Evolutionary conservation across 208 protist species (phyloP).

Genomic region (Crithidia sp.): DNA sequence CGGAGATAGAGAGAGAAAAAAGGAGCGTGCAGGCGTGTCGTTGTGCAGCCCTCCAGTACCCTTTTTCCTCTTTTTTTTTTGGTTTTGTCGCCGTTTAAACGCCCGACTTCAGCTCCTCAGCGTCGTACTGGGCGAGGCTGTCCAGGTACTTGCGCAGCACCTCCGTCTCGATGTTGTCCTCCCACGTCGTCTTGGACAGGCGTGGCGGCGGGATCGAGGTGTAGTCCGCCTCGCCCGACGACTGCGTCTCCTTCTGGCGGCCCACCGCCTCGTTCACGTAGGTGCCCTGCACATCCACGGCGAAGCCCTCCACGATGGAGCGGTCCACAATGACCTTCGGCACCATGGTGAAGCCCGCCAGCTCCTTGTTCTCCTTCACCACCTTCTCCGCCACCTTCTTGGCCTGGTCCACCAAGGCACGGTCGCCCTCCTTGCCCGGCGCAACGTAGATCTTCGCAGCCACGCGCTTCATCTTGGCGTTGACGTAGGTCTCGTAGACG

Average conservation of each 20-base stretch:
- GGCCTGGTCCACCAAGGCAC: constrained; percentile 52
- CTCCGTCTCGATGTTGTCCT: constrained; percentile 90
- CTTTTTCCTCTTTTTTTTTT: not conserved
- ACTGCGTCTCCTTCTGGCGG: constrained; percentile 39
- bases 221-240: constrained; percentile 79
- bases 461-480: constrained; percentile 84
- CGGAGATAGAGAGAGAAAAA: not conserved
- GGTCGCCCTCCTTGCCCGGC: constrained; percentile 61
- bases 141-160: constrained; percentile 88
- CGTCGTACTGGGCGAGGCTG: constrained; percentile 81
- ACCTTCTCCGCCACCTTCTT: constrained; percentile 77
- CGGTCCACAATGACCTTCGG: constrained; percentile 87
- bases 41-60: too few relatives aligned
- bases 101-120: constrained; percentile 86
- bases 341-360: constrained; percentile 64
- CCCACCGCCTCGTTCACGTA: constrained; percentile 85
- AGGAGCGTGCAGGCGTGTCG: too few relatives aligned
- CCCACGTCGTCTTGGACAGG: constrained; percentile 69
- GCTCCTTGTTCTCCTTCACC: constrained; percentile 66
- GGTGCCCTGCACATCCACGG: constrained; percentile 80
- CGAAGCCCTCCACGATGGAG: constrained; percentile 86
- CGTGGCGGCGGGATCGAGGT: constrained; percentile 74
- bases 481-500: constrained; percentile 90
- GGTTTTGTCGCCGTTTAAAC: constrained; percentile 45
- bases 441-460: constrained; percentile 87